Evolutionary conservation across 1,284 basidiomycete species (phyloP).

Genomic region (Erythrobasidium hasegawianum): DNA sequence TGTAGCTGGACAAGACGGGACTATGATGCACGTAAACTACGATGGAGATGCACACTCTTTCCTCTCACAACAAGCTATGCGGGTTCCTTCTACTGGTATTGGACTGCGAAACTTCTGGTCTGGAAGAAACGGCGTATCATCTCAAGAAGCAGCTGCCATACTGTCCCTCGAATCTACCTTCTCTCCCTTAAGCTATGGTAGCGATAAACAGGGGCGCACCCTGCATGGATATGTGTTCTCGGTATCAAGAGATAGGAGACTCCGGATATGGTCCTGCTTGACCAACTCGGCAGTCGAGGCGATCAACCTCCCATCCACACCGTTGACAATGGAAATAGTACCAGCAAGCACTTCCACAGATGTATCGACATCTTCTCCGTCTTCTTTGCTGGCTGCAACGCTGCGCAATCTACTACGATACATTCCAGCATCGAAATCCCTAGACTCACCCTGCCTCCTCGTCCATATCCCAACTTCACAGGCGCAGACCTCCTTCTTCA

Average conservation of each 20-base stretch:
- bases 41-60: neutral
- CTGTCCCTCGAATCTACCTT: constrained; percentile 51
- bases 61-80: neutral
- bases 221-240: constrained; percentile 72
- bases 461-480: constrained; percentile 46
- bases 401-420: constrained; percentile 43
- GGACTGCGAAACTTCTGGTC: neutral
- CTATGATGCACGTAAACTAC: neutral
- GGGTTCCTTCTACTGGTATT: neutral
- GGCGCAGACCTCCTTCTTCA: constrained; percentile 47
- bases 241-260: constrained; percentile 77
- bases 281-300: constrained; percentile 49
- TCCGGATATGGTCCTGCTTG: constrained; percentile 67
- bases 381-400: neutral
- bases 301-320: constrained; percentile 45
- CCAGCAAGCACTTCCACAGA: constrained; percentile 1
- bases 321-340: constrained; percentile 38
- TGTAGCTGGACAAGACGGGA: neutral
- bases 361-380: neutral
- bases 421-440: constrained; percentile 46
- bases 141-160: constrained; percentile 58
- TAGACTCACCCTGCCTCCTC: constrained; percentile 47
- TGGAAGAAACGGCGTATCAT: neutral
- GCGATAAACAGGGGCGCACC: constrained; percentile 33
- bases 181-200: constrained; percentile 5